These are phyloP conservation scores for Erodium chrysanthum DNA, from an alignment of 441 rosid genomes.

Conservation along the genomic window DNA sequence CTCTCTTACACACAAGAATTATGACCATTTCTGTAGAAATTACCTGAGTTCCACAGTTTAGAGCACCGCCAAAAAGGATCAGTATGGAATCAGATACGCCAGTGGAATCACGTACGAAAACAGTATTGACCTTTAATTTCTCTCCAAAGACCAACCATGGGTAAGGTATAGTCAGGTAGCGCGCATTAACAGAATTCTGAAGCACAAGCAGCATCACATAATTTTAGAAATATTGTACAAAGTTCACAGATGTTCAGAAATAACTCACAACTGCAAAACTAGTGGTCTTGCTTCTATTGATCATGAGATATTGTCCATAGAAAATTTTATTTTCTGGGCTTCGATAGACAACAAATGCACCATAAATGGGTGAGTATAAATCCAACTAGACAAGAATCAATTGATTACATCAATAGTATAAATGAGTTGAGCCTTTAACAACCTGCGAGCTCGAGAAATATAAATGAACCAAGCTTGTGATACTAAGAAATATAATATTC, in stretches of 20 bases:
- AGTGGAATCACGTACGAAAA: slow-evolving; percentile 87
- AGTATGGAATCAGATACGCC: slow-evolving; percentile 91
- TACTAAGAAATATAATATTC: too few relatives aligned
- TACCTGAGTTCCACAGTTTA: slow-evolving; percentile 66
- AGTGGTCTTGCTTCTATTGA: slow-evolving; percentile 1
- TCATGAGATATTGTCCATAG: background rate
- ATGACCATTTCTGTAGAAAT: slow-evolving; percentile 11
- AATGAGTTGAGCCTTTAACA: background rate
- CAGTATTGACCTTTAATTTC: slow-evolving; percentile 85
- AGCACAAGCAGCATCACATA: slow-evolving; percentile 19
- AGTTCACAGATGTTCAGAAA: background rate
- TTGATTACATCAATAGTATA: background rate
- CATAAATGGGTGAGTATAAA: background rate
- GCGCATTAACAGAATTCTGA: slow-evolving; percentile 94
- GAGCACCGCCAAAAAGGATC: slow-evolving; percentile 79
- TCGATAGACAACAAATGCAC: background rate
- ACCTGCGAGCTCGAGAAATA: background rate
- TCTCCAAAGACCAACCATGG: slow-evolving; percentile 99
- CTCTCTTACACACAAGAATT: background rate
- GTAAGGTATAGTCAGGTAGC: slow-evolving; percentile 75
- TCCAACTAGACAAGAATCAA: background rate
- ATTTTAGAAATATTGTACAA: background rate
- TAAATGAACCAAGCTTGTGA: too few relatives aligned
- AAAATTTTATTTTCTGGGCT: background rate
- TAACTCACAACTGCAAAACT: background rate